Evolutionary conservation across 2,329 filamentous ascomycete genomes (phyloP).

Genomic region (Phialophora expanda): DNA sequence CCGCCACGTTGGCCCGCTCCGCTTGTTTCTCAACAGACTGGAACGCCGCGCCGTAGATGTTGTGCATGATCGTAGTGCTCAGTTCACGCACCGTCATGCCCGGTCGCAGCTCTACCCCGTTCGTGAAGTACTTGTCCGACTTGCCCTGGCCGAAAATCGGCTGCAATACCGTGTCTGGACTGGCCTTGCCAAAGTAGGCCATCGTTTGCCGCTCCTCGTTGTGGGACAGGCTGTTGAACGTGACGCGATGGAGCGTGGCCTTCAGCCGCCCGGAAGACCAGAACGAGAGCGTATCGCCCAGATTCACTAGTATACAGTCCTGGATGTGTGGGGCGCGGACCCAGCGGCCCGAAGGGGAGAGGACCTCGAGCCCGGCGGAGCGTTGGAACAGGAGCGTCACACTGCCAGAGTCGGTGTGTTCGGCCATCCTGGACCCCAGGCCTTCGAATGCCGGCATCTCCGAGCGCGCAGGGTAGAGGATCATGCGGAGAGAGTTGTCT

Average conservation of each 20-base stretch:
- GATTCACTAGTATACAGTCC: conserved; percentile 83
- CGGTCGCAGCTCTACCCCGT: conserved; percentile 35
- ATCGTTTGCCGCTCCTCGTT: conserved; percentile 37
- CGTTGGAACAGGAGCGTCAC: conserved; percentile 62
- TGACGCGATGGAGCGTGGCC: conserved; percentile 83
- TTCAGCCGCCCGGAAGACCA: conserved; percentile 92
- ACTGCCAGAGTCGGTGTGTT: conserved; percentile 68
- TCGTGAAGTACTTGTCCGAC: conserved; percentile 30
- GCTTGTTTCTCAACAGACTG: conserved; percentile 1
- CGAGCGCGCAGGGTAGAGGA: conserved; percentile 70
- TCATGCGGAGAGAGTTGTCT: conserved; percentile 68
- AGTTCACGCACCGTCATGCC: conserved; percentile 38
- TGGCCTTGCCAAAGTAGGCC: conserved; percentile 39
- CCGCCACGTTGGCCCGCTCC: neutral
- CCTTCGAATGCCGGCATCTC: conserved; percentile 15
- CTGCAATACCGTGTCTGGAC: conserved; percentile 37
- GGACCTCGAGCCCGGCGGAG: conserved; percentile 62
- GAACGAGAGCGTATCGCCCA: conserved; percentile 79
- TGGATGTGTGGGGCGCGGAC: conserved; percentile 81
- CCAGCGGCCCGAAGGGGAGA: conserved; percentile 75
- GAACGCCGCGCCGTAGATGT: conserved; percentile 33
- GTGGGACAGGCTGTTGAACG: conserved; percentile 34
- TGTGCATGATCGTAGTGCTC: conserved; percentile 34
- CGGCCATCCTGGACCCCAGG: conserved; percentile 31
- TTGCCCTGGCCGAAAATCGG: conserved; percentile 21